These are phyloP conservation scores for Chloris gayana DNA, from an alignment of 176 grass and related monocot genomes.

Conservation along the genomic window DNA sequence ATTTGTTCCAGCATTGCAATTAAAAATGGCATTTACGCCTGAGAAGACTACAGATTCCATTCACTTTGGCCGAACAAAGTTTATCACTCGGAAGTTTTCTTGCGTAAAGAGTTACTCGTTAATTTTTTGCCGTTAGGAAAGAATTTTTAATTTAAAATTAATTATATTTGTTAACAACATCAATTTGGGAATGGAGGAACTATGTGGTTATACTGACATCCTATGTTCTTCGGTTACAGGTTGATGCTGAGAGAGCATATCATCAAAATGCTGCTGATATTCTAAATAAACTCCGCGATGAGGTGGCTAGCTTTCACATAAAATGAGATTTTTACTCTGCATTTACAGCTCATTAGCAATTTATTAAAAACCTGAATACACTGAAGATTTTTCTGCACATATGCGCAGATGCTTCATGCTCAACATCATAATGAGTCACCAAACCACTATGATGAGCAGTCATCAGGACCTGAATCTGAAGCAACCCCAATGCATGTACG, in stretches of 20 bases:
- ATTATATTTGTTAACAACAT: too few relatives aligned
- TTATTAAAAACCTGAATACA: conserved; percentile 18
- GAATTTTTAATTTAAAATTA: too few relatives aligned
- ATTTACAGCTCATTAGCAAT: conserved; percentile 13
- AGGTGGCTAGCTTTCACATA: conserved; percentile 54
- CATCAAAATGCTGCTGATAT: conserved; percentile 89
- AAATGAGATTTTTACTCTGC: conserved; percentile 4
- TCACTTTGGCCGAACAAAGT: conserved; percentile 15
- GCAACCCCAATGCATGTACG: conserved; percentile 37
- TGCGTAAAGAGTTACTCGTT: not conserved
- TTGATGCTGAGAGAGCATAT: conserved; percentile 95
- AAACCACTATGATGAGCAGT: conserved; percentile 44
- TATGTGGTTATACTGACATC: conserved; percentile 24
- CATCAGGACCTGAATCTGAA: conserved; percentile 49
- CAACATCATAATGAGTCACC: conserved; percentile 61
- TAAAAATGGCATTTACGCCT: conserved; percentile 18
- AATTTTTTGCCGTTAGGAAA: too few relatives aligned
- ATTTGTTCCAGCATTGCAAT: conserved; percentile 17
- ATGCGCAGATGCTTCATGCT: conserved; percentile 67
- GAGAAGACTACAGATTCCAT: not conserved
- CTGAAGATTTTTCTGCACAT: conserved; percentile 33
- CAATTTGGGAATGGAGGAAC: not conserved
- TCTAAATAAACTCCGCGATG: conserved; percentile 87
- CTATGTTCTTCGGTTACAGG: conserved; percentile 44
- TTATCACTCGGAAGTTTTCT: conserved; percentile 22